Conservation (phyloP, 2,329 filamentous ascomycete genomes). For the Fusarium sp. region DNA sequence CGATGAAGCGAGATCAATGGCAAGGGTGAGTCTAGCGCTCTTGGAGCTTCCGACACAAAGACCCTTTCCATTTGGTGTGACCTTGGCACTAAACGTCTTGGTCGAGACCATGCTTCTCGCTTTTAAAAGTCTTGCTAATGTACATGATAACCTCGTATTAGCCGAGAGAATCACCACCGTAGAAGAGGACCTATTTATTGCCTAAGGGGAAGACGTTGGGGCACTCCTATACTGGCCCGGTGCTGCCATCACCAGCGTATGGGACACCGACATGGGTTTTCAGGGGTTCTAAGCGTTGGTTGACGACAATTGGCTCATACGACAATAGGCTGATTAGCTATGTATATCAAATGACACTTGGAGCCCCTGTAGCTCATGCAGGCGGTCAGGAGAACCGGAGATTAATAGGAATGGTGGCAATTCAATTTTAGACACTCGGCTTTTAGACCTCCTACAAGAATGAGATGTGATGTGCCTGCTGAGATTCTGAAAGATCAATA, state of each 20-base stretch:
- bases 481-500: too few species aligned
- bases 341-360: too few species aligned
- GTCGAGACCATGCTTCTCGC: conserved; percentile 41
- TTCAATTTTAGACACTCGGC: too few species aligned
- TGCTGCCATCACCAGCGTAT: conserved; percentile 42
- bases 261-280: conserved; percentile 40
- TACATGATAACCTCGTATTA: conserved; percentile 43
- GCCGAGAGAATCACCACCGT: conserved; percentile 36
- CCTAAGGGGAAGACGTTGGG: conserved; percentile 45
- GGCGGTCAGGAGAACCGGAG: too few species aligned
- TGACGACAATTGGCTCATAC: too few species aligned
- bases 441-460: too few species aligned
- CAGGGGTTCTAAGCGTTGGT: too few species aligned
- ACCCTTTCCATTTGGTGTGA: conserved; percentile 23
- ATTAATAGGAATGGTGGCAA: too few species aligned
- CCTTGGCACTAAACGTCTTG: conserved; percentile 25
- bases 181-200: conserved; percentile 46
- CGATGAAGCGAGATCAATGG: conserved; percentile 39
- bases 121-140: conserved; percentile 38
- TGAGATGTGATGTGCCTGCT: too few species aligned
- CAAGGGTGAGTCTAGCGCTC: conserved; percentile 42
- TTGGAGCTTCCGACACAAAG: conserved; percentile 37
- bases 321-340: too few species aligned
- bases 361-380: too few species aligned
- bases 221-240: conserved; percentile 43